These are phyloP conservation scores for Cylindrodendrum hubeiense DNA, from an alignment of 2,329 filamentous ascomycete genomes.

Conservation along the genomic window DNA sequence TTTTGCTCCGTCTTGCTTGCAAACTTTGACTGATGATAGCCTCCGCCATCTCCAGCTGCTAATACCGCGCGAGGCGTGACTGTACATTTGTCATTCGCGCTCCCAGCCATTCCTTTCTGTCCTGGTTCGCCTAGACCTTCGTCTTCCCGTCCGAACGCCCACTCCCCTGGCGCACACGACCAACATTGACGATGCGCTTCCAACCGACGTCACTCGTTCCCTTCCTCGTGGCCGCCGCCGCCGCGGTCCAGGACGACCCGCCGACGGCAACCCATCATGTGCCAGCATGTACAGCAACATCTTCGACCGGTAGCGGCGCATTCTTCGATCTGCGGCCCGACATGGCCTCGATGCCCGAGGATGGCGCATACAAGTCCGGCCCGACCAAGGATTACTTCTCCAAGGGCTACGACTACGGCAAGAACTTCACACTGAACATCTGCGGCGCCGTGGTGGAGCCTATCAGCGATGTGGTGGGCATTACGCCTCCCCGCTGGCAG, in stretches of 20 bases:
- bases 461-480: constrained; percentile 72
- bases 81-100: not conserved
- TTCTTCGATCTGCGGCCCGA: constrained; percentile 72
- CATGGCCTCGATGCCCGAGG: constrained; percentile 58
- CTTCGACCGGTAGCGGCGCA: constrained; percentile 65
- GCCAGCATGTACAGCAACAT: constrained; percentile 68
- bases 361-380: constrained; percentile 56
- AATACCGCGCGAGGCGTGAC: constrained; percentile 24
- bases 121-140: not conserved
- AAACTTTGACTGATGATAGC: constrained; percentile 16
- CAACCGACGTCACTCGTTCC: constrained; percentile 47
- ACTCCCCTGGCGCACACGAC: constrained; percentile 1
- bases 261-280: constrained; percentile 58
- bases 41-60: constrained; percentile 3
- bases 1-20: constrained; percentile 3
- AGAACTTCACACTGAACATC: constrained; percentile 88
- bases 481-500: constrained; percentile 71
- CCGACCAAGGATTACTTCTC: constrained; percentile 69
- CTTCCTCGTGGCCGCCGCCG: constrained; percentile 50
- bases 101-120: not conserved
- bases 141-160: not conserved
- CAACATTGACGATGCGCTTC: constrained; percentile 43
- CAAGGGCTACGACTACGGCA: constrained; percentile 80
- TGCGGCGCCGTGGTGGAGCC: constrained; percentile 81
- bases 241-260: constrained; percentile 52